phyloP scores from a whole-genome alignment of 495 filamentous ascomycete species.

The Amniculicola lignicola region DNA sequence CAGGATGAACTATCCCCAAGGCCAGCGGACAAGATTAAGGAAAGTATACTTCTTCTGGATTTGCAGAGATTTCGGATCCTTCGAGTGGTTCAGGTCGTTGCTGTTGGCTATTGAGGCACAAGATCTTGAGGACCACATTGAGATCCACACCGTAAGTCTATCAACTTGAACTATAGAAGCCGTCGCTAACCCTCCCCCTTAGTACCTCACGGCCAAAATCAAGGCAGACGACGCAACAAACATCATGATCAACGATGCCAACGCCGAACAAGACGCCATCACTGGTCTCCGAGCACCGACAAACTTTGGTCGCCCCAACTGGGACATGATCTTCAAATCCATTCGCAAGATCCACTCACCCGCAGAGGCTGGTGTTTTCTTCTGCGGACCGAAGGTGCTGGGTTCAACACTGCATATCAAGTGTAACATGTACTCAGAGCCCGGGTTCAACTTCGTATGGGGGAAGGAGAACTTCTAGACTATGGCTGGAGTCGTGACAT shows the following conservation, averaged over 20 bases:
- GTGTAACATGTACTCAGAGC: constrained; percentile 75
- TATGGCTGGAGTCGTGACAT: not conserved
- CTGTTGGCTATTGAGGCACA: constrained; percentile 78
- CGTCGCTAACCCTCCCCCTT: constrained; percentile 6
- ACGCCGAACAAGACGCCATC: constrained; percentile 73
- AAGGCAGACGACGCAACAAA: constrained; percentile 75
- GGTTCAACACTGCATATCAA: constrained; percentile 67
- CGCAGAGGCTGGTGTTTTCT: constrained; percentile 75
- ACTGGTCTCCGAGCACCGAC: constrained; percentile 72
- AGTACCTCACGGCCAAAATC: constrained; percentile 72
- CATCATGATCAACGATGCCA: constrained; percentile 81
- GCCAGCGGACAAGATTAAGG: constrained; percentile 66
- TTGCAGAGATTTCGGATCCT: constrained; percentile 72
- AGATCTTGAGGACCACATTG: constrained; percentile 74
- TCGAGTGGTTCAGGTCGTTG: constrained; percentile 78
- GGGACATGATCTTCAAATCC: constrained; percentile 74
- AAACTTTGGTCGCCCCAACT: constrained; percentile 75
- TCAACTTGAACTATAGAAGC: not conserved
- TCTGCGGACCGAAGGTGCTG: constrained; percentile 71
- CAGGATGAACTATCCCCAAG: constrained; percentile 75
- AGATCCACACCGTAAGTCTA: constrained; percentile 58
- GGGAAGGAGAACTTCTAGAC: constrained; percentile 74
- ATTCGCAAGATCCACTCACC: constrained; percentile 69
- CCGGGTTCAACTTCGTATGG: constrained; percentile 67
- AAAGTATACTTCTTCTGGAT: constrained; percentile 89